Base-by-base conservation (phyloP, 1,284 basidiomycete genomes). In the Phlebopus sp. region DNA sequence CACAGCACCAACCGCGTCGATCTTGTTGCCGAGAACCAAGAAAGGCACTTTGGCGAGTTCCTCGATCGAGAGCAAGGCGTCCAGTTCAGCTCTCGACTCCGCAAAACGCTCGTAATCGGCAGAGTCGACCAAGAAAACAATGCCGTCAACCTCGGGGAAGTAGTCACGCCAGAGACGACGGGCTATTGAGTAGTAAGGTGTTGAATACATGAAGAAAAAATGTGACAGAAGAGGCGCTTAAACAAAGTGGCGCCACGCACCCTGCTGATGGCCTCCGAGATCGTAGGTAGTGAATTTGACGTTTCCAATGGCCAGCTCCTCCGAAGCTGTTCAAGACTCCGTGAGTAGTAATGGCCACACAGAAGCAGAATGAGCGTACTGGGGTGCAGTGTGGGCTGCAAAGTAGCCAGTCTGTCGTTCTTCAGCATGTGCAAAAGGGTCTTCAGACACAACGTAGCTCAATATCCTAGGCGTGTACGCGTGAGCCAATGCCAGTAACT, bases 261-360 rank as follows among this genome's bases (percentile, higher is more conserved):
- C 93, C 69, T 98, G 96, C 69, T 90, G 85, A 76, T 99, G 96
- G 67, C 97, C 97, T 63, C 97, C 97, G 49, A 99, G 79, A 69
- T 99, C 97, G 64, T 98, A 97, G 0, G 97, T 99, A 21, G 94
- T 99, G 76, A 99, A 99, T 69, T 97, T 98, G 64, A 99, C 92
- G 64, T 92, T 95, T 53, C 97, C 97, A 69, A 99, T 99, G 18
- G 97, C 94, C 48, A 99, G 84, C 71, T 99, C 97, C 75, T 99
- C 97, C 31, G 97, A 98, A 17, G 97, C 95, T 97, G 59, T 15
- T n/a, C 32, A 14, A 37, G 32, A 49, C 39, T 38, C 17, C 6
- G 43, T 49, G 37, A 52, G 34, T 44, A 4, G 3, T 2, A 5
- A 36, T 37, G 10, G 34, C 18, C 13, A 46, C 29, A 30, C n/a